Evolutionary conservation across 345 rosid species (phyloP).

Genomic region (Gossypium thurberi): DNA sequence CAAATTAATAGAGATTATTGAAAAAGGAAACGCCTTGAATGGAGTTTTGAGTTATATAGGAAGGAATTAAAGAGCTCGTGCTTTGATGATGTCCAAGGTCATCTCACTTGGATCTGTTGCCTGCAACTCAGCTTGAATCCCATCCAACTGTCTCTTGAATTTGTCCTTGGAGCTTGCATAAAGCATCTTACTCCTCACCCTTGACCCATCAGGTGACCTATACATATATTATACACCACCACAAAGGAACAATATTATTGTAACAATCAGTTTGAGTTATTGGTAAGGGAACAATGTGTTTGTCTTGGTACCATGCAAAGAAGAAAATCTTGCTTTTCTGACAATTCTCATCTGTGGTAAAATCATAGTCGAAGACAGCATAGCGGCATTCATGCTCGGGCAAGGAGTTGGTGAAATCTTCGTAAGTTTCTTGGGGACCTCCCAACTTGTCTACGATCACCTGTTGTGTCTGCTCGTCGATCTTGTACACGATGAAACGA

Average conservation of each 20-base stretch:
- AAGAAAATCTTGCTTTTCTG: slow-evolving; percentile 99
- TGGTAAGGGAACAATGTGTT: neutral
- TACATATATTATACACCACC: neutral
- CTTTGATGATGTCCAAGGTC: slow-evolving; percentile 13
- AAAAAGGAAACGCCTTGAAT: neutral
- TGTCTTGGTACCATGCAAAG: slow-evolving; percentile 63
- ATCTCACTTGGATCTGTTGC: slow-evolving; percentile 18
- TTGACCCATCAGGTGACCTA: slow-evolving; percentile 11
- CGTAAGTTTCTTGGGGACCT: slow-evolving; percentile 57
- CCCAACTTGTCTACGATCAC: slow-evolving; percentile 81
- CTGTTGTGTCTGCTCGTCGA: slow-evolving; percentile 46
- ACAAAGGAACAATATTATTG: neutral
- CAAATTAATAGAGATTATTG: neutral
- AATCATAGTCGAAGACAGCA: slow-evolving; percentile 78
- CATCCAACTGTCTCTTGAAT: slow-evolving; percentile 11
- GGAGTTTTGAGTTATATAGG: neutral
- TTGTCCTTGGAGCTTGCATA: slow-evolving; percentile 14
- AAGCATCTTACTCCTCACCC: slow-evolving; percentile 13
- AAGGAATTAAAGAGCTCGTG: slow-evolving; percentile 8
- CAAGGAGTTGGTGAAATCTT: slow-evolving; percentile 57
- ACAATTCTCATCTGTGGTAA: slow-evolving; percentile 72
- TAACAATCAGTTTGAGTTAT: neutral
- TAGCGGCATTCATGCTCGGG: slow-evolving; percentile 88
- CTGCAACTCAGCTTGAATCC: slow-evolving; percentile 14
- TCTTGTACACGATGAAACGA: slow-evolving; percentile 80